A percentile compares a stretch with the other conserved stretches of the same genome.
phyloP scores from a whole-genome alignment of 2,329 filamentous ascomycete species.

The Aspergillus sp. region DNA sequence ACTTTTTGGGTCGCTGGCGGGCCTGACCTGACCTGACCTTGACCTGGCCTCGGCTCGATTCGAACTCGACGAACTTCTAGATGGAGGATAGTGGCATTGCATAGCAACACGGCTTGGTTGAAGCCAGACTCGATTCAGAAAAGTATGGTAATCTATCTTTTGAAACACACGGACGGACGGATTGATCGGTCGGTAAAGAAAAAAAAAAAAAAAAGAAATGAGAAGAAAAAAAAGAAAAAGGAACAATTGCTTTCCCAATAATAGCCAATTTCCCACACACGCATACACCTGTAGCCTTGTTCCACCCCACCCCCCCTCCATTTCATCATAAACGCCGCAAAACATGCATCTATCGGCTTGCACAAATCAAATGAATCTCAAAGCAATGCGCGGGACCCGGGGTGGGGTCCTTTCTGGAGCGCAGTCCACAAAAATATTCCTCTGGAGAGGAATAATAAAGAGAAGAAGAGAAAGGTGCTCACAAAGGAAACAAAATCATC shows the following conservation, averaged over 20 bases:
- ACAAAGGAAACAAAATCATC: neutral
- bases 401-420: neutral
- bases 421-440: neutral
- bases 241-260: constrained; percentile 7
- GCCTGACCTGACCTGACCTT: neutral
- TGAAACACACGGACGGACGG: neutral
- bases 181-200: neutral
- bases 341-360: constrained; percentile 13
- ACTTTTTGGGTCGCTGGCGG: no score
- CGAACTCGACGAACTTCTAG: neutral
- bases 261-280: constrained; percentile 3
- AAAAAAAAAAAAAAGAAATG: constrained; percentile 1
- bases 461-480: neutral
- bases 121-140: neutral
- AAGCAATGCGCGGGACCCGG: neutral
- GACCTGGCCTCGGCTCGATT: neutral
- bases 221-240: constrained; percentile 3
- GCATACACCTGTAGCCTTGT: neutral
- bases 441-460: neutral
- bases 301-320: neutral
- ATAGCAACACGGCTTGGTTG: no score
- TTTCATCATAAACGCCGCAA: constrained; percentile 4
- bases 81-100: no score
- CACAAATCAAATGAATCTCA: neutral
- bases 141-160: neutral